Evolutionary conservation across 116 monocot species (phyloP), one percentile per base, ranked within the genome.

Genomic region (Zostera marina): DNA sequence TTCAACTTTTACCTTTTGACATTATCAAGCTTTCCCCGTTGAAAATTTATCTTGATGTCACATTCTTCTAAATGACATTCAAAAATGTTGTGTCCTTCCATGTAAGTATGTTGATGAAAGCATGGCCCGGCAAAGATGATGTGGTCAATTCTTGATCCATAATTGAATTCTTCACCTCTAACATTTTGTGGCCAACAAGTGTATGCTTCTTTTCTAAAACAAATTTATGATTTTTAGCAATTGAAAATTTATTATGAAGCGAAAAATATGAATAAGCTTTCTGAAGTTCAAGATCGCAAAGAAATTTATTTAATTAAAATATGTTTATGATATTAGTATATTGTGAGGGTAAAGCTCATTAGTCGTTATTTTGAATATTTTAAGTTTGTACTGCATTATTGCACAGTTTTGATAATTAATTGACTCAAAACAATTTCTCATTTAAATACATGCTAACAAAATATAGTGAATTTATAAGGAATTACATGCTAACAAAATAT

Each of bases 101-200:
- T 44, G 14, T 68, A 56, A 71, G 65, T 20, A 48, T 63, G 52
- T 45, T 67, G 45, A 77, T 96, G 96, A 56, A 96, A 67, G 72
- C 96, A 96, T 40, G 66, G 47, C 39, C 89, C 96, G 65, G 85
- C 69, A 66, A 83, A 66, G 47, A 96, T 76, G 60, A 96, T 85
- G 73, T 82, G 96, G 62, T 96, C 96, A 57, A 96, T 96, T 70
- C 96, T 76, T 53, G 85, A 78, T 53, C 89, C 96, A 66, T 82
- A 96, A 62, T 96, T 96, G 69, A 80, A 96, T 61, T 80, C 89
- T 75, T 96, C 96, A 59, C 77, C 89, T 60, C 96, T 89, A 76
- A 74, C 60, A 24, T 52, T 41, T 62, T 69, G 76, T 9, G 80
- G 63, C 68, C 85, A 96, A 55, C 85, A 89, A 38, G 96, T 94